These are phyloP conservation scores for Mycotypha africana DNA, from an alignment of 371 early-diverging fungal genomes.

Conservation along the genomic window DNA sequence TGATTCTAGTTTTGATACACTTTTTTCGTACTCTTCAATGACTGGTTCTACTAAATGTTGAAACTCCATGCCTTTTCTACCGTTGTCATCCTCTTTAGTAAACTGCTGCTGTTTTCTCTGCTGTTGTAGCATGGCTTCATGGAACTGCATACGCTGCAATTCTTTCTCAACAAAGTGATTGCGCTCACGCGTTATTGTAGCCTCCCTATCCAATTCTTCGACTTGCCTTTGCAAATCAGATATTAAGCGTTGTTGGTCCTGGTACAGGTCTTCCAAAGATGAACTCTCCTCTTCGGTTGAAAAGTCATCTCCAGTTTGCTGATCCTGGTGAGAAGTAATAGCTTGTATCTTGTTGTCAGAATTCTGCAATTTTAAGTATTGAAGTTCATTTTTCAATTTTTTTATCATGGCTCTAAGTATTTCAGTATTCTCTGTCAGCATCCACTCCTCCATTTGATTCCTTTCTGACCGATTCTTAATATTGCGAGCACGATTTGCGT, in stretches of 20 bases:
- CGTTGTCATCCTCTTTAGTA: no score
- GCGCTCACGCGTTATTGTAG: conserved; percentile 19
- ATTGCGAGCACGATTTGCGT: conserved; percentile 87
- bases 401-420: conserved; percentile 49
- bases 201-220: conserved; percentile 27
- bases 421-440: conserved; percentile 56
- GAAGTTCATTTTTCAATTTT: conserved; percentile 34
- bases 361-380: no score
- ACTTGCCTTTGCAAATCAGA: conserved; percentile 37
- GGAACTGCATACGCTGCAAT: conserved; percentile 11
- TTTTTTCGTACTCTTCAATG: conserved; percentile 67
- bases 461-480: conserved; percentile 81
- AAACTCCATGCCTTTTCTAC: conserved; percentile 28
- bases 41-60: conserved; percentile 66
- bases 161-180: conserved; percentile 32
- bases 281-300: no score
- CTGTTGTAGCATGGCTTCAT: neutral
- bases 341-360: no score
- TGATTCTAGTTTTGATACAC: conserved; percentile 50
- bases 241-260: conserved; percentile 36
- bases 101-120: no score
- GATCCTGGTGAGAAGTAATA: no score
- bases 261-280: conserved; percentile 31
- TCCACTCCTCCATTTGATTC: conserved; percentile 67
- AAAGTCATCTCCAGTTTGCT: no score